Evolutionary conservation across 2,329 filamentous ascomycete genomes (phyloP).

Genomic region (Tolypocladium nubicola): DNA sequence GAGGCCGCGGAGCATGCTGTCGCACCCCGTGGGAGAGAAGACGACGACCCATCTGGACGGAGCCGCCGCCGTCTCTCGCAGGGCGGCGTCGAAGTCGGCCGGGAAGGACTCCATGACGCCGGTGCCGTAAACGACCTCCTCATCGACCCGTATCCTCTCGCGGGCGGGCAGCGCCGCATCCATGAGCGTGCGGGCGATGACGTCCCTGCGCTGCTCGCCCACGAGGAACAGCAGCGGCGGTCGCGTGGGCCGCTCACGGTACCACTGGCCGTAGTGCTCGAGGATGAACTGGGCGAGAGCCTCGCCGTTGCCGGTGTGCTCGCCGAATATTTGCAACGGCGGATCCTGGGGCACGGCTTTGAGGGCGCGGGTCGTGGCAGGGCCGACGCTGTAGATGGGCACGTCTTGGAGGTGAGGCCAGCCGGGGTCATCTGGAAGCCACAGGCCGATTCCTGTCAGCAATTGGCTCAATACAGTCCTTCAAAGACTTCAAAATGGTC

Average conservation of each 20-base stretch:
- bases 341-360: constrained; percentile 38
- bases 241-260: constrained; percentile 30
- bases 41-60: constrained; percentile 61
- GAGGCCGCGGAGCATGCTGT: constrained; percentile 45
- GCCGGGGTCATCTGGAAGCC: constrained; percentile 2
- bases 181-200: constrained; percentile 76
- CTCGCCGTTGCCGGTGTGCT: constrained; percentile 77
- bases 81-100: constrained; percentile 45
- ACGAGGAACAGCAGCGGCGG: constrained; percentile 75
- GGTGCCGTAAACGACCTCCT: constrained; percentile 80
- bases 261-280: constrained; percentile 56
- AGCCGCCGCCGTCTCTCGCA: constrained; percentile 33
- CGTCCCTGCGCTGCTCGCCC: constrained; percentile 79
- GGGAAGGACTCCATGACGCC: constrained; percentile 72
- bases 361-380: constrained; percentile 69
- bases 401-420: constrained; percentile 48
- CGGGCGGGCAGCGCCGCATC: constrained; percentile 35
- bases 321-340: constrained; percentile 57
- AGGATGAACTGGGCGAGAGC: constrained; percentile 69
- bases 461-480: too few species aligned
- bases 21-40: constrained; percentile 57
- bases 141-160: constrained; percentile 56
- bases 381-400: constrained; percentile 67
- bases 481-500: not conserved
- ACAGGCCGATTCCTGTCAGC: not conserved